A percentile compares a stretch with the other conserved stretches of the same genome.
Conservation (phyloP, 176 grass and related monocot species). For the Eragrostis curvula region DNA sequence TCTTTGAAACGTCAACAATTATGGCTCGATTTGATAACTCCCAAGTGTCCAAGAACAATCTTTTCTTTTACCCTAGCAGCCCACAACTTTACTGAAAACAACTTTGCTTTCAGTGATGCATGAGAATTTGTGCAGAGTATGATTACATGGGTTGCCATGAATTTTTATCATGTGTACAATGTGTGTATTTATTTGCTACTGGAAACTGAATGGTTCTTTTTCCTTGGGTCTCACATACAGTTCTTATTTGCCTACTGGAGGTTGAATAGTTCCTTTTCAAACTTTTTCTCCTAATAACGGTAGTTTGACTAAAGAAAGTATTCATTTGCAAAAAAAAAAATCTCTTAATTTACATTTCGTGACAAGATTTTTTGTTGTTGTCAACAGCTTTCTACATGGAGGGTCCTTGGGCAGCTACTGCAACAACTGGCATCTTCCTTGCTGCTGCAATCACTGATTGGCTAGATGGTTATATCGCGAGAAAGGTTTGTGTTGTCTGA, state of each 20-base stretch:
- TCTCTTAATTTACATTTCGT: not conserved
- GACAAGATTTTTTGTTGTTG: constrained; percentile 28
- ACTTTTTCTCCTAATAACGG: not conserved
- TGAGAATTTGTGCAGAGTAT: not conserved
- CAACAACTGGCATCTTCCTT: constrained; percentile 94
- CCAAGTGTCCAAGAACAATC: not conserved
- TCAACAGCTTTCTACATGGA: constrained; percentile 93
- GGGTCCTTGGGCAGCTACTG: constrained; percentile 67
- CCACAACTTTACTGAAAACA: not conserved
- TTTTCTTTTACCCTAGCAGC: not conserved
- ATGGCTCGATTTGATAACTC: not conserved
- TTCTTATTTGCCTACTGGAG: constrained; percentile 6
- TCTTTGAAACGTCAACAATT: not conserved
- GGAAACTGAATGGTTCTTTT: no score
- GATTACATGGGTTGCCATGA: not conserved
- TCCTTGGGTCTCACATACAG: not conserved
- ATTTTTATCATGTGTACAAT: constrained; percentile 8
- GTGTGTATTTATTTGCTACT: not conserved
- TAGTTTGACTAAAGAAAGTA: constrained; percentile 23
- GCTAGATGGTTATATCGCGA: constrained; percentile 97
- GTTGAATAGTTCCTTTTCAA: not conserved
- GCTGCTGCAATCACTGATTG: constrained; percentile 92
- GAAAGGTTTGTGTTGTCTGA: constrained; percentile 69
- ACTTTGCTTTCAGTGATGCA: not conserved
- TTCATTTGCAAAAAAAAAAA: not conserved